Evolutionary conservation across 192 early-diverging fungal genomes (phyloP).

Genomic region (Phycomyces nitens): DNA sequence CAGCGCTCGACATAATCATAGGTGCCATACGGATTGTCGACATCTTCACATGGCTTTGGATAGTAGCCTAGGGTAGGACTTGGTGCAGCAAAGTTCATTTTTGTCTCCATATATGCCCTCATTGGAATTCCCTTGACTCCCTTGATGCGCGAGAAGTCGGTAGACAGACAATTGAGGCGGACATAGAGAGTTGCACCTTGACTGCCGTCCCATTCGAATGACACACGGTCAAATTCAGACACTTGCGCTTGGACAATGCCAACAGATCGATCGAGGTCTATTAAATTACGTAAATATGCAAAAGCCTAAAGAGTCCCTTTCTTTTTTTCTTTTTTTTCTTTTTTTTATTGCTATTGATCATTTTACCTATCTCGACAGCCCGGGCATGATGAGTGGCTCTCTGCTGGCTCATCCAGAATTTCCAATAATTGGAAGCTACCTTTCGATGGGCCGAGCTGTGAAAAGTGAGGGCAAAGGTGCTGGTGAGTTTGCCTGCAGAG

Average conservation of each 20-base stretch:
- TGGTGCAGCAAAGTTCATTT: constrained; percentile 19
- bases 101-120: constrained; percentile 45
- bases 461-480: constrained; percentile 61
- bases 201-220: constrained; percentile 69
- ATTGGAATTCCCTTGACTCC: constrained; percentile 77
- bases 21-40: constrained; percentile 50
- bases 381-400: constrained; percentile 50
- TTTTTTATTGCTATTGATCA: background rate
- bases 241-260: constrained; percentile 53
- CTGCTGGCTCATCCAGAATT: constrained; percentile 74
- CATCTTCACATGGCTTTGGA: constrained; percentile 24
- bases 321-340: background rate
- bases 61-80: background rate
- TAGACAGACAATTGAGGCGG: constrained; percentile 74
- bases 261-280: constrained; percentile 19
- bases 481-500: constrained; percentile 9
- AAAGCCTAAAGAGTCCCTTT: background rate
- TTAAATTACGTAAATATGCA: constrained; percentile 1
- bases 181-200: constrained; percentile 64
- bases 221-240: constrained; percentile 61
- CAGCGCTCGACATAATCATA: constrained; percentile 15
- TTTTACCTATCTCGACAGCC: constrained; percentile 61
- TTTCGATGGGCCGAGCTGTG: constrained; percentile 66
- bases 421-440: constrained; percentile 62
- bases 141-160: constrained; percentile 77